Conservation (phyloP, 768 basidiomycete species). For the Cantharellus anzutake region DNA sequence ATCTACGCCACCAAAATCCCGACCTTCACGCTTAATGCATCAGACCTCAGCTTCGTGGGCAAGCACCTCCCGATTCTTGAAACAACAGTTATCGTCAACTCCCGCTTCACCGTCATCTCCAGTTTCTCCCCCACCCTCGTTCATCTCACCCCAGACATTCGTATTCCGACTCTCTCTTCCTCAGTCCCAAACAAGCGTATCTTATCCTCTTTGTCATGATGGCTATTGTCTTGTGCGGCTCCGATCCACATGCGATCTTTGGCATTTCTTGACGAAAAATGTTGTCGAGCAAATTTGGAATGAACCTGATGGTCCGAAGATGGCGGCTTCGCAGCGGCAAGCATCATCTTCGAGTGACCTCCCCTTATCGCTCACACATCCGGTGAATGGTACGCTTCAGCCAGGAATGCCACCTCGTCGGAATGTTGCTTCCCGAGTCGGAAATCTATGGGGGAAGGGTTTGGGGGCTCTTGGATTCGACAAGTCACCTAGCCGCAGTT, state of each 20-base stretch:
- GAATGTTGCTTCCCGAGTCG: conserved; percentile 5
- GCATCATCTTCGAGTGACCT: background rate
- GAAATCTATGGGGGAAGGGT: conserved; percentile 42
- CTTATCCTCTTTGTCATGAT: conserved; percentile 60
- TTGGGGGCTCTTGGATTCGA: conserved; percentile 6
- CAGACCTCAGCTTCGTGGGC: conserved; percentile 6
- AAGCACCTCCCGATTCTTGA: conserved; percentile 5
- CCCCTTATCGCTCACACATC: conserved; percentile 10
- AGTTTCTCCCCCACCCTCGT: conserved; percentile 9
- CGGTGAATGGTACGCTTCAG: conserved; percentile 7
- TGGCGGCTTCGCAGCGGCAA: background rate
- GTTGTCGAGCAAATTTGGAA: conserved; percentile 82
- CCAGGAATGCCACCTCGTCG: conserved; percentile 47
- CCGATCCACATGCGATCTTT: conserved; percentile 73
- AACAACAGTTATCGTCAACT: conserved; percentile 10
- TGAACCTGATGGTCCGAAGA: conserved; percentile 21
- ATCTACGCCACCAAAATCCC: conserved; percentile 7
- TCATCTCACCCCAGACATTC: conserved; percentile 9
- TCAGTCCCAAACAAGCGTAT: conserved; percentile 8
- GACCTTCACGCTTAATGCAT: conserved; percentile 10
- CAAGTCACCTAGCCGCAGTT: background rate
- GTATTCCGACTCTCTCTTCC: conserved; percentile 18
- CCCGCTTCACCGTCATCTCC: conserved; percentile 2
- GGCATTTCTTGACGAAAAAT: conserved; percentile 70
- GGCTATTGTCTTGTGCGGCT: conserved; percentile 79